Evolutionary conservation across 495 filamentous ascomycete species (phyloP).

Genomic region (Trichoderma asperelloides): DNA sequence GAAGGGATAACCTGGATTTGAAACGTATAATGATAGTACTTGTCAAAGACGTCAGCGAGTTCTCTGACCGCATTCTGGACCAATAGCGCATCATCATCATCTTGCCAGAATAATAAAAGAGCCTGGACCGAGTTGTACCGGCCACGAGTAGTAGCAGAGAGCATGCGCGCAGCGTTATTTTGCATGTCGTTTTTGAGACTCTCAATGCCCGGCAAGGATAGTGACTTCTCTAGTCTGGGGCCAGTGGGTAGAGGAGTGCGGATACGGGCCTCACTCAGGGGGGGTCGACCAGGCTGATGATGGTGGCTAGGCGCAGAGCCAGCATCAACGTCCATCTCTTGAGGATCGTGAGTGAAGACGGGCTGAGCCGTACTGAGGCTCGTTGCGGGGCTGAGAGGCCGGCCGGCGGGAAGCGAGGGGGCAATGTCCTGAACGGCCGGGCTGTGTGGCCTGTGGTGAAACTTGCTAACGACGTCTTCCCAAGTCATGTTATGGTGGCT

Average conservation of each 20-base stretch:
- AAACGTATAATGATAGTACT: constrained; percentile 34
- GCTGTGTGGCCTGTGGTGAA: constrained; percentile 26
- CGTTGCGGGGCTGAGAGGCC: constrained; percentile 33
- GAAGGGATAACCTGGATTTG: constrained; percentile 33
- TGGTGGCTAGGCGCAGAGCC: constrained; percentile 11
- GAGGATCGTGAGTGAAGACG: constrained; percentile 30
- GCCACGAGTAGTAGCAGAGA: constrained; percentile 30
- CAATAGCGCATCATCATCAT: constrained; percentile 27
- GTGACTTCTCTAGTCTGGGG: constrained; percentile 33
- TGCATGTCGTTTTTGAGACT: constrained; percentile 32
- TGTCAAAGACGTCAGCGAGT: constrained; percentile 29
- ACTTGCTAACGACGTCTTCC: constrained; percentile 39
- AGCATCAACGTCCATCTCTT: constrained; percentile 33
- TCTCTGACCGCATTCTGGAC: constrained; percentile 28
- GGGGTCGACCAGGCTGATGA: constrained; percentile 20
- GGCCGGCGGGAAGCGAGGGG: constrained; percentile 19
- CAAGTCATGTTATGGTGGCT: constrained; percentile 43
- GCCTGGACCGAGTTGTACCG: constrained; percentile 34
- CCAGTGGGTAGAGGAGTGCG: constrained; percentile 40
- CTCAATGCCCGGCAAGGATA: constrained; percentile 29
- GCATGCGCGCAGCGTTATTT: constrained; percentile 29
- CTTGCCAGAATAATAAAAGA: constrained; percentile 39
- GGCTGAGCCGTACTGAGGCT: constrained; percentile 23
- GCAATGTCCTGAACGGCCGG: constrained; percentile 30
- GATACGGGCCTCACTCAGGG: constrained; percentile 33